A percentile compares a stretch with the other conserved stretches of the same genome.
Evolutionary conservation across 441 rosid genomes (phyloP).

Genomic region (Mallotus japonicus): DNA sequence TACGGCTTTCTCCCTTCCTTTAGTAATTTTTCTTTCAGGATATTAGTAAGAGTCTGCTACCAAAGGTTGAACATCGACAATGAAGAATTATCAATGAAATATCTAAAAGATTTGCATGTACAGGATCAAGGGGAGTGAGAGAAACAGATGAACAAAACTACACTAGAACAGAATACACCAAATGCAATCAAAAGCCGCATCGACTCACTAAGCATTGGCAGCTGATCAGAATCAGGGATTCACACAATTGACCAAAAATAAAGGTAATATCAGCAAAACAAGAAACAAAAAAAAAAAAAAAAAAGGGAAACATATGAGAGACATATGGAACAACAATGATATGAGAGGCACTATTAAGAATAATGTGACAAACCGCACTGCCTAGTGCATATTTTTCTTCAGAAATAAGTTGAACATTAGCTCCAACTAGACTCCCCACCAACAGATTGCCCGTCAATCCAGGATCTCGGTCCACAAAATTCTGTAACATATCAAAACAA

Average conservation of each 20-base stretch:
- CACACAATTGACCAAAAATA: neutral
- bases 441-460: slow-evolving; percentile 93
- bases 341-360: no score
- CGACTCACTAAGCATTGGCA: neutral
- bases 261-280: no score
- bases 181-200: no score
- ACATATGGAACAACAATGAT: neutral
- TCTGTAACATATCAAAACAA: slow-evolving; percentile 36
- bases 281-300: no score
- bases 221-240: neutral
- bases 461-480: slow-evolving; percentile 77
- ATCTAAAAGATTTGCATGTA: neutral
- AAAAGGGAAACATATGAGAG: no score
- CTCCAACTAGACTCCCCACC: slow-evolving; percentile 85
- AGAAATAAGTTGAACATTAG: slow-evolving; percentile 79
- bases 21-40: slow-evolving; percentile 66
- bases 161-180: no score
- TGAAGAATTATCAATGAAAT: slow-evolving; percentile 4
- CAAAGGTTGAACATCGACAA: slow-evolving; percentile 20
- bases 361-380: slow-evolving; percentile 57
- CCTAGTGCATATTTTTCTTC: slow-evolving; percentile 88
- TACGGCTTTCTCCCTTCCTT: slow-evolving; percentile 86
- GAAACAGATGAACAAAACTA: no score
- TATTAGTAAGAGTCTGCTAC: slow-evolving; percentile 63
- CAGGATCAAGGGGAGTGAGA: no score